Base-by-base conservation (phyloP, 495 filamentous ascomycete species). In the Penicillium atrosanguineum region DNA sequence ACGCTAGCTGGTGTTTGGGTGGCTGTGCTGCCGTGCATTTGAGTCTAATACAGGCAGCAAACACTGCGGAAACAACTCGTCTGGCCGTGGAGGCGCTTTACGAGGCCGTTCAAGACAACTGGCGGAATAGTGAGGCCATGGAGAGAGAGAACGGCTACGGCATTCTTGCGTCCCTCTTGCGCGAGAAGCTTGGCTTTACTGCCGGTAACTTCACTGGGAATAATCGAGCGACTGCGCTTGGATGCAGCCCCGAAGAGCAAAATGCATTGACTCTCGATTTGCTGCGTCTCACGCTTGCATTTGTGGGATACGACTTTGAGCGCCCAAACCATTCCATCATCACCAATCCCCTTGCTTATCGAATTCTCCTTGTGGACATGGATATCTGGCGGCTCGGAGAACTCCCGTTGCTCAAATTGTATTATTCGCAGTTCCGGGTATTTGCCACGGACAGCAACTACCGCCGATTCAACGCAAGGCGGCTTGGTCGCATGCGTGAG, bases 61-160 rank as follows among this genome's bases (percentile, higher is more conserved):
- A 75, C 15, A 86, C 82, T n/a, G 74, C 78, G 9, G 80, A 88
- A 40, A 83, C 79, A 28, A 79, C 90, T 34, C 72, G 89, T n/a
- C 79, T 88, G 36, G 86, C 91, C 4, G 85, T 95, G 11, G 83
- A 91, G 57, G 87, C 94, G 46, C 75, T 96, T 40, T 90, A 96
- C 55, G 83, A 87, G 63, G 86, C 87, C 47, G 85, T 96, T 15
- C 83, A 88, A 62, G 85, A 87, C 44, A 96, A 86, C 65, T 98
- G 94, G 94, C 83, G 94, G 58, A 97, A 97, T 57, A 97, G 95
- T 61, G 94, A 98, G 69, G 92, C 93, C 44, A 95, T 98, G 90
- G 94, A 98, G 69, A 85, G 85, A 63, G 92, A 95, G 50, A 95
- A 91, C 61, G 94, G 92, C 11, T 98, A 95, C 65, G 87, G 88